A percentile compares a stretch with the other conserved stretches of the same genome.
Conservation (phyloP, 495 filamentous ascomycete species). For the Neurospora tetrasperma region DNA sequence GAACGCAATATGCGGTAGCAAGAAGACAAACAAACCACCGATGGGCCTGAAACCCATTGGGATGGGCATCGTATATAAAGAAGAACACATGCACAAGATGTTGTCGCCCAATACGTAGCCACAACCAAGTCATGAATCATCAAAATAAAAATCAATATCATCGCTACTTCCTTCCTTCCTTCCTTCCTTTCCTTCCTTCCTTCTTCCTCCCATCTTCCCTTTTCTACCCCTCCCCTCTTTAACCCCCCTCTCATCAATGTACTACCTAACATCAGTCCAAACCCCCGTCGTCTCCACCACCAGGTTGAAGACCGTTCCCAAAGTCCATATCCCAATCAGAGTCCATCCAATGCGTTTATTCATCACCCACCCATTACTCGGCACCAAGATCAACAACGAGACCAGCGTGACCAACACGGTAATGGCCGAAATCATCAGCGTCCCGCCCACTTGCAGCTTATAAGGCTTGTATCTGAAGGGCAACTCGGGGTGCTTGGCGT, state of each 20-base stretch:
- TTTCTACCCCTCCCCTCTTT: background rate
- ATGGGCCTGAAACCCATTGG: background rate
- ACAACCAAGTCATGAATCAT: background rate
- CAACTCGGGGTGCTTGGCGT: conserved; percentile 47
- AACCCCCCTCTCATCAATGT: background rate
- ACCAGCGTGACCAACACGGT: conserved; percentile 75
- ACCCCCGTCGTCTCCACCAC: conserved; percentile 63
- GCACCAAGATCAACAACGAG: conserved; percentile 68
- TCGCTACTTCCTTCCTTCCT: background rate
- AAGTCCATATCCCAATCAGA: conserved; percentile 70
- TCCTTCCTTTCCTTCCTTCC: background rate
- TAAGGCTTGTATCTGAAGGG: conserved; percentile 51
- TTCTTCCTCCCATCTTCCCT: no score
- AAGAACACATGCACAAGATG: background rate
- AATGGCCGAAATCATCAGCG: conserved; percentile 69
- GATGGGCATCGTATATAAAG: background rate
- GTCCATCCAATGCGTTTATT: conserved; percentile 72
- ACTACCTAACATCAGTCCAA: conserved; percentile 30
- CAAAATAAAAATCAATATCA: background rate
- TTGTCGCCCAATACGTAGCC: background rate
- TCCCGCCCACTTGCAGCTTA: conserved; percentile 70
- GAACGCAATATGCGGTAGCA: background rate
- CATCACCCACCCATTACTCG: conserved; percentile 84
- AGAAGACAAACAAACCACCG: background rate
- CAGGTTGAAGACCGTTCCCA: conserved; percentile 78